Conservation (phyloP, 2,329 filamentous ascomycete species). For the Fusarium robinianum region DNA sequence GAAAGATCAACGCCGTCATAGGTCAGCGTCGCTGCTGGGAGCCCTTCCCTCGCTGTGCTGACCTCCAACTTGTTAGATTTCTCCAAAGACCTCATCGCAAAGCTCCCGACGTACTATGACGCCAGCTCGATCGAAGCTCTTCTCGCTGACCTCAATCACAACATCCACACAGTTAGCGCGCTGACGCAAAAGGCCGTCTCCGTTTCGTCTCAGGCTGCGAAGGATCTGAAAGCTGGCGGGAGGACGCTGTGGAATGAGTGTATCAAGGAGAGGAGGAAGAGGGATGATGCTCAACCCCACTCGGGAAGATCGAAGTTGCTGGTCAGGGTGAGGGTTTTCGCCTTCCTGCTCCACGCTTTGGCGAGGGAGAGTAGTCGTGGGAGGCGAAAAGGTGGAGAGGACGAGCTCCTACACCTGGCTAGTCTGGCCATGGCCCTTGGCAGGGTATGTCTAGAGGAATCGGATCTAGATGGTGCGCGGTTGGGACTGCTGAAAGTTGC, state of each 20-base stretch:
- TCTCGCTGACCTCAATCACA: slow-evolving; percentile 37
- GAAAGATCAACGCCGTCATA: slow-evolving; percentile 31
- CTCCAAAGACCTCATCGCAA: slow-evolving; percentile 32
- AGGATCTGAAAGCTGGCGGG: slow-evolving; percentile 59
- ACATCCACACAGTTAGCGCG: slow-evolving; percentile 32
- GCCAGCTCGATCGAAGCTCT: slow-evolving; percentile 50
- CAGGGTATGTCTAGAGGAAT: slow-evolving; percentile 52
- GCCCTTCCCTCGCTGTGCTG: background rate
- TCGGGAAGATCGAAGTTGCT: slow-evolving; percentile 40
- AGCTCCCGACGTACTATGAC: slow-evolving; percentile 23
- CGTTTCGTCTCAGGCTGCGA: slow-evolving; percentile 12
- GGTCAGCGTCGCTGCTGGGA: too few relatives aligned
- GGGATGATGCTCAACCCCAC: slow-evolving; percentile 21
- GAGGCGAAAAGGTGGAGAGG: slow-evolving; percentile 33
- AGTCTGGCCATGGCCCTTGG: slow-evolving; percentile 71
- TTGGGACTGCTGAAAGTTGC: slow-evolving; percentile 68
- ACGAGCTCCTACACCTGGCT: slow-evolving; percentile 60
- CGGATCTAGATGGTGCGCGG: slow-evolving; percentile 61
- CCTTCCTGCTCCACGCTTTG: slow-evolving; percentile 70
- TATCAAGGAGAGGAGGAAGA: slow-evolving; percentile 52
- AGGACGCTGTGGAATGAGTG: slow-evolving; percentile 70
- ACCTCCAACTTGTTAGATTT: slow-evolving; percentile 33
- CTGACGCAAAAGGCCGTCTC: slow-evolving; percentile 7
- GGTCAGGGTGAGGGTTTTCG: slow-evolving; percentile 54
- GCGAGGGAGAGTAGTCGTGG: slow-evolving; percentile 46